Evolutionary conservation across 768 basidiomycete species (phyloP), one percentile per base, ranked within the genome.

Genomic region (Amanita phalloides): DNA sequence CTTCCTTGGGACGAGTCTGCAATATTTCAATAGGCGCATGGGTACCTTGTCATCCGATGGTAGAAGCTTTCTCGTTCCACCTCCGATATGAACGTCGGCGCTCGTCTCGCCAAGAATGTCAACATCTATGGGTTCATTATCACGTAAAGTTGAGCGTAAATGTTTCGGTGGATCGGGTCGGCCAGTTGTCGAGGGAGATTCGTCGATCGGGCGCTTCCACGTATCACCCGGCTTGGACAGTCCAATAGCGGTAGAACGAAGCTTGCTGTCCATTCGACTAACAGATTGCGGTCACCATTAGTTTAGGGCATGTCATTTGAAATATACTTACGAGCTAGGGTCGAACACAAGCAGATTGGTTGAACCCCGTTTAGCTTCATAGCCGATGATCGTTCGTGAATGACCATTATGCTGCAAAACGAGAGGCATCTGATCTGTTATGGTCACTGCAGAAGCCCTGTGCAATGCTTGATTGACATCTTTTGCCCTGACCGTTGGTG

Each of bases 341-440:
- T 96, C 90, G 56, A 92, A 90, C 6, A 77, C 69, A 11, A 95
- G 70, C 7, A 96, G 72, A 56, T 78, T 83, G 36, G 78, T 70
- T 10, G 68, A 64, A 6, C 81, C 83, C 13, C 70, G 69, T 57
- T 70, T 71, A 36, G 82, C 65, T 64, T 94, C 90, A 58, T 86
- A 93, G 1, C 92, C 92, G 2, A 96, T 74, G 10, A 96, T 80
- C 3, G 85, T 84, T 23, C 86, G 68, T n/a, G 92, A 96, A 67
- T 96, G 92, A 0, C 90, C 90, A 6, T 74, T 63, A 60, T 89
- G 82, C 69, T 95, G 84, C 46, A 95, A 69, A 39, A 95, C 83
- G 28, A 96, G 61, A 7, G 92, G 92, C 78, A 90, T 82, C 58
- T 76, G 80, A 20, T 77, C 65, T 0, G 86, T 84, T 25, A 71